Percentiles rank a stretch among this genome's conserved stretches.
Conservation (phyloP, 495 filamentous ascomycete species). For the Aspergillus baeticus region DNA sequence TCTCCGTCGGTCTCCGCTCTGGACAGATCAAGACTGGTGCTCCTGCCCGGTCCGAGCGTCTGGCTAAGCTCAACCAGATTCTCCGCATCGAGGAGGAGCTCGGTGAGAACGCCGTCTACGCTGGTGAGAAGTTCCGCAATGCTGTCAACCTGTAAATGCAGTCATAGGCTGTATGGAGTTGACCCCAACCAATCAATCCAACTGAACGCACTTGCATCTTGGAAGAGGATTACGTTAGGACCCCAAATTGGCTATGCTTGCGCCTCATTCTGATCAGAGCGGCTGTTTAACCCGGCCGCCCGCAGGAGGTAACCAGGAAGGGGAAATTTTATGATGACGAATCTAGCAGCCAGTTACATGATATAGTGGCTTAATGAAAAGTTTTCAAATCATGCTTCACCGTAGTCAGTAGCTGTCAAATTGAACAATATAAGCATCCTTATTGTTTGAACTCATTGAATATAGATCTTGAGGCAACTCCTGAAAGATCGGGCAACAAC, state of each 20-base stretch:
- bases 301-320: background rate
- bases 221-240: constrained; percentile 6
- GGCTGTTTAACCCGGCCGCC: background rate
- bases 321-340: constrained; percentile 28
- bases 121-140: constrained; percentile 86
- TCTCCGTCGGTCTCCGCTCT: constrained; percentile 90
- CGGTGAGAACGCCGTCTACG: constrained; percentile 84
- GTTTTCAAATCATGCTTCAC: constrained; percentile 2
- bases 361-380: constrained; percentile 28
- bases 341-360: constrained; percentile 22
- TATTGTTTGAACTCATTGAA: background rate
- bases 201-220: constrained; percentile 3
- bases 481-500: constrained; percentile 18
- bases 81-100: constrained; percentile 99
- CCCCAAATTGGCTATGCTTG: constrained; percentile 8
- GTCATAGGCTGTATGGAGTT: constrained; percentile 9
- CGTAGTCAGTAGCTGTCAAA: no score
- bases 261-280: constrained; percentile 6
- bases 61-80: constrained; percentile 99
- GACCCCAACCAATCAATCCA: constrained; percentile 2
- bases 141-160: constrained; percentile 78
- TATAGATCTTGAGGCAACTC: no score
- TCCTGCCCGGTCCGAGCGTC: constrained; percentile 90
- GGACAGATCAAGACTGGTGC: constrained; percentile 99
- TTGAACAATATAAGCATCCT: background rate